Percentiles rank a stretch among this genome's conserved stretches.
Conservation (phyloP, 2,329 filamentous ascomycete species). For the Xylariaceae sp. region DNA sequence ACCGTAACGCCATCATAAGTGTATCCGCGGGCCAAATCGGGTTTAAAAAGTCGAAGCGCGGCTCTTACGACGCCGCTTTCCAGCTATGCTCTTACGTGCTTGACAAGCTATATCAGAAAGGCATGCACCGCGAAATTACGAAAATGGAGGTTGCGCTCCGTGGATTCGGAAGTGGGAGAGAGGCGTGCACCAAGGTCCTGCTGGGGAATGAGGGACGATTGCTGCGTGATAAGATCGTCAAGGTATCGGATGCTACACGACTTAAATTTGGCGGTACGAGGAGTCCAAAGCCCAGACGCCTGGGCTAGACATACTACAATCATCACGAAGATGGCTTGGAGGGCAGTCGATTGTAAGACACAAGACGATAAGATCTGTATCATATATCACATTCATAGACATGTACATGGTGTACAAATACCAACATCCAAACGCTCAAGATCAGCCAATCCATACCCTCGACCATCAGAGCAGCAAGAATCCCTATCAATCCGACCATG, state of each 20-base stretch:
- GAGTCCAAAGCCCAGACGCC: constrained; percentile 75
- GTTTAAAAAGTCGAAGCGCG: constrained; percentile 78
- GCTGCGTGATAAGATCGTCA: constrained; percentile 69
- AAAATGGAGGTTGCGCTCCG: constrained; percentile 75
- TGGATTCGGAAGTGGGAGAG: constrained; percentile 81
- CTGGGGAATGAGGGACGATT: constrained; percentile 78
- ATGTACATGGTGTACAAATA: constrained; percentile 21
- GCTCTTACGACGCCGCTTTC: constrained; percentile 86
- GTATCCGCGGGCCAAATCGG: constrained; percentile 83
- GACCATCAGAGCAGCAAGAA: too few relatives aligned
- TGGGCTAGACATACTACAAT: too few relatives aligned
- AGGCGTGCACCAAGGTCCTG: constrained; percentile 85
- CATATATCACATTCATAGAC: constrained; percentile 18
- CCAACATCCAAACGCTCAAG: not conserved
- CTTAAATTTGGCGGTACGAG: constrained; percentile 95
- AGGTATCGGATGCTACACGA: constrained; percentile 80
- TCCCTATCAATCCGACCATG: too few relatives aligned
- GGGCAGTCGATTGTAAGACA: too few relatives aligned
- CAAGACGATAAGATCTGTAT: constrained; percentile 16
- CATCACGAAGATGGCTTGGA: too few relatives aligned
- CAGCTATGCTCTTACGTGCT: constrained; percentile 83
- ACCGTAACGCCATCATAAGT: constrained; percentile 73
- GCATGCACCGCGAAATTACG: constrained; percentile 70
- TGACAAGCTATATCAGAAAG: constrained; percentile 77
- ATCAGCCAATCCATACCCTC: too few relatives aligned